Evolutionary conservation across 208 protist genomes (phyloP).

Genomic region (Trypanosoma rangeli): DNA sequence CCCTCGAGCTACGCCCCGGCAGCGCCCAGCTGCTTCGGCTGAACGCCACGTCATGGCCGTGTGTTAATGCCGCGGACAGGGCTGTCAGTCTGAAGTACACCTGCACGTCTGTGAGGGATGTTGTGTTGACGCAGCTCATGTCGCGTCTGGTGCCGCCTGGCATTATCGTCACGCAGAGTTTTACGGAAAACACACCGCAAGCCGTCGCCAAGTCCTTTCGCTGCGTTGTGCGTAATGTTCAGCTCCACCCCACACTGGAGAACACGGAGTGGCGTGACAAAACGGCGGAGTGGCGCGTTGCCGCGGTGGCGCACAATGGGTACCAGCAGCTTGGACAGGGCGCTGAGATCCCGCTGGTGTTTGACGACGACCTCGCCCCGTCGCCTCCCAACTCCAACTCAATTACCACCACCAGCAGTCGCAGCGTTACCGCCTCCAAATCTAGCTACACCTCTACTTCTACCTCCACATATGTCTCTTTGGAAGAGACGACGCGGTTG

Average conservation of each 20-base stretch:
- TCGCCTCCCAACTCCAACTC: background rate
- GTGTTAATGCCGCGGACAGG: conserved; percentile 16
- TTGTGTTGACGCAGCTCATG: conserved; percentile 51
- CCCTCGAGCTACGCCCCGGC: conserved; percentile 46
- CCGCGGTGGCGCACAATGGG: conserved; percentile 85
- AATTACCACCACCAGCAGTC: background rate
- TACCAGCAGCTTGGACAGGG: conserved; percentile 82
- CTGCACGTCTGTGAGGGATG: conserved; percentile 36
- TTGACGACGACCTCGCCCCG: conserved; percentile 19
- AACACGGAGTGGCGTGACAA: conserved; percentile 43
- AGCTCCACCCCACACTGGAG: conserved; percentile 43
- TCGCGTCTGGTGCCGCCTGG: conserved; percentile 72
- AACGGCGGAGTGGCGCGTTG: conserved; percentile 71
- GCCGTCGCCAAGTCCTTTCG: conserved; percentile 51
- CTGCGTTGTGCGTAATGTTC: conserved; percentile 54
- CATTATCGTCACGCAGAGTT: conserved; percentile 75
- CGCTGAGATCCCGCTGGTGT: conserved; percentile 61
- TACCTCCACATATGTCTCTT: conserved; percentile 14
- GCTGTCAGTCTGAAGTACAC: conserved; percentile 30
- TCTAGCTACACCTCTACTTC: conserved; percentile 1
- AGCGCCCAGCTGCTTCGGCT: conserved; percentile 75
- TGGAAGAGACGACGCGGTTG: background rate
- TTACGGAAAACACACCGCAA: conserved; percentile 54
- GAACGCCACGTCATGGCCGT: conserved; percentile 57
- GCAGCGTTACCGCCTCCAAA: background rate